Base-by-base conservation (phyloP, 75 land plant genomes). In the Pseudotsuga menziesii region DNA sequence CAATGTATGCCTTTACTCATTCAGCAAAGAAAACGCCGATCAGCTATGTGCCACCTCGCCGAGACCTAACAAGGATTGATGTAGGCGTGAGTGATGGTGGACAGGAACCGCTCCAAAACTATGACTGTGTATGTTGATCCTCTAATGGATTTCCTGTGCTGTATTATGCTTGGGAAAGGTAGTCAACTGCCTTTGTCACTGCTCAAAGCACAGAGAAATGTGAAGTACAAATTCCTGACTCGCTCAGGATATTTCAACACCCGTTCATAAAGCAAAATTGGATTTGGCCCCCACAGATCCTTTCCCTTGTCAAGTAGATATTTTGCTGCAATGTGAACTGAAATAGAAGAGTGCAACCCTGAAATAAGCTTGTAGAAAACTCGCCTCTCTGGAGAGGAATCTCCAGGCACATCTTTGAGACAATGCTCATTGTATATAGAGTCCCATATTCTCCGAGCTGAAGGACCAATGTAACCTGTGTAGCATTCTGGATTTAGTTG, bases 391-490 rank as follows among this genome's bases (percentile, higher is more conserved):
- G 84, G 86, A 75, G 92, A 92, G 29, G 83, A 27, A 71, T 90
- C 89, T 77, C 79, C 91, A 56, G 89, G 83, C 52, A 83, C 79
- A 86, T 92, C 91, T 61, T 61, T 27, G 27, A 61, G 64, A 61
- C 64, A 61, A 71, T 78, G 55, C 16, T 78, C 80, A 9, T 71
- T 73, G 64, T 96, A 94, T 54, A 94, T 74, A 25, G 97, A 90
- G 48, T 91, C 93, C 99, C 99, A 96, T 61, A 96, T 94, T 61
- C 93, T 83, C 56, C 84, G 78, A 41, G 97, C 94, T 44, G 99
- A 96, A 72, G 89, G 90, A 58, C 99, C 99, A 52, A 80, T 82
- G 75, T 96, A 96, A 19, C 99, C 99, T 39, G 99, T 96, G 76
- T 90, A 96, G 9, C 93, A 88, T 81, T 96, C 97, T 17, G 94